phyloP scores from a whole-genome alignment of 805 yeast species.

The Starmerella gropengiesseri region DNA sequence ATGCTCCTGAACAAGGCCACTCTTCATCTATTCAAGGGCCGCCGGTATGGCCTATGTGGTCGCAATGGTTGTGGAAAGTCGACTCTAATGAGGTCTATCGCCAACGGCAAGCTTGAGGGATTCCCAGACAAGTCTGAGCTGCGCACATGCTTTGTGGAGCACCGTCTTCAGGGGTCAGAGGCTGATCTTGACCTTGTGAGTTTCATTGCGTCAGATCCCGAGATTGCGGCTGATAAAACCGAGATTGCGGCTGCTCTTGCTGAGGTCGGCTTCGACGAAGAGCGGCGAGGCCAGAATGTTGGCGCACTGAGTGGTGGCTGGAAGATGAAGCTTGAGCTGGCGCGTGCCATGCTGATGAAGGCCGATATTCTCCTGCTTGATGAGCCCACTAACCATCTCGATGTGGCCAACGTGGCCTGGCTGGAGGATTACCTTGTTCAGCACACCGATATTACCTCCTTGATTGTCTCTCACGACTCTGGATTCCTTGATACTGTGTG shows the following conservation, averaged over 20 bases:
- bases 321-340: conserved; percentile 97
- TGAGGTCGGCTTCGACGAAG: conserved; percentile 85
- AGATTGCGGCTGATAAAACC: conserved; percentile 52
- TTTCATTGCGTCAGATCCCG: conserved; percentile 84
- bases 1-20: conserved; percentile 91
- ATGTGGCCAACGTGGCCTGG: conserved; percentile 89
- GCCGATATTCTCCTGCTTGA: conserved; percentile 91
- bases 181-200: conserved; percentile 79
- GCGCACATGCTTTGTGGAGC: conserved; percentile 94
- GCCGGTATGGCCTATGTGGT: conserved; percentile 95
- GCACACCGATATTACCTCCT: conserved; percentile 79
- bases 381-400: conserved; percentile 98
- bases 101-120: conserved; percentile 94
- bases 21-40: conserved; percentile 80
- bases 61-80: conserved; percentile 99
- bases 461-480: conserved; percentile 96
- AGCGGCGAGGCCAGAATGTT: conserved; percentile 78
- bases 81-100: conserved; percentile 91
- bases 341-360: conserved; percentile 97
- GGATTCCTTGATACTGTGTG: conserved; percentile 92
- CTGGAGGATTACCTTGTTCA: conserved; percentile 72
- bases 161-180: conserved; percentile 88
- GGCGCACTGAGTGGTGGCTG: conserved; percentile 97
- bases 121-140: conserved; percentile 83
- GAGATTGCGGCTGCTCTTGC: conserved; percentile 68